Base-by-base conservation (phyloP, 1,139 yeast species). In the Geotrichum australiense region DNA sequence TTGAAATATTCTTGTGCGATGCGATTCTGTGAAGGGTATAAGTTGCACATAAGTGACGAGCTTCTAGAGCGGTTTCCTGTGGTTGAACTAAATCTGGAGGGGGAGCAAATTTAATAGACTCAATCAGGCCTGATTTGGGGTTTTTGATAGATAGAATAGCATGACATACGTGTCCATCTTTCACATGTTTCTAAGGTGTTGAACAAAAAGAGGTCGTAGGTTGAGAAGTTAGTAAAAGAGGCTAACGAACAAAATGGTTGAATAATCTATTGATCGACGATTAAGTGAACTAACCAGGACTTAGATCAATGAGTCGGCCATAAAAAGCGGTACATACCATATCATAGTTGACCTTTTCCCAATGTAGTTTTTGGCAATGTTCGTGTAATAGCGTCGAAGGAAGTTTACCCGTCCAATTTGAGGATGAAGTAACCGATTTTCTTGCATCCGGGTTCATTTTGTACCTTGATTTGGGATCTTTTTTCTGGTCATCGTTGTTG, bases 401-500 rank as follows among this genome's bases (percentile, higher is more conserved):
- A 10, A 91, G 66, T 54, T 91, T 91, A 1, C 98, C 98, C 1
- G 96, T 87, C 96, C 97, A 89, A 19, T 82, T 76, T 1, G 76
- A 62, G 1, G 78, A 68, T 2, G 76, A 69, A 1, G 84, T 73
- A 0, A 78, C 79, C 2, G 46, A 36, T 18, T 36, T 35, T n/a
- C 48, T 25, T 1, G 47, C 45, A 19, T 45, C 47, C 3, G 47
- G 47, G 27, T 45, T 45, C 47, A 45, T 45, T 28, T 7, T 35
- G 14, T 20, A 19, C 18, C 23, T n/a, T 16, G 24, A 16, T 25
- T 5, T 35, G 23, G 5, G 31, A 11, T 18, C 25, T 35, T 25
- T 28, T 15, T 10, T 28, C 31, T 16, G 31, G n/a, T n/a, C n/a
- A n/a, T n/a, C n/a, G n/a, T n/a, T n/a, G n/a, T n/a, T n/a, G n/a